Percentiles rank a stretch among this genome's conserved stretches.
These are phyloP conservation scores for Antarctomyces pellizariae DNA, from an alignment of 495 filamentous ascomycete genomes.

Conservation along the genomic window DNA sequence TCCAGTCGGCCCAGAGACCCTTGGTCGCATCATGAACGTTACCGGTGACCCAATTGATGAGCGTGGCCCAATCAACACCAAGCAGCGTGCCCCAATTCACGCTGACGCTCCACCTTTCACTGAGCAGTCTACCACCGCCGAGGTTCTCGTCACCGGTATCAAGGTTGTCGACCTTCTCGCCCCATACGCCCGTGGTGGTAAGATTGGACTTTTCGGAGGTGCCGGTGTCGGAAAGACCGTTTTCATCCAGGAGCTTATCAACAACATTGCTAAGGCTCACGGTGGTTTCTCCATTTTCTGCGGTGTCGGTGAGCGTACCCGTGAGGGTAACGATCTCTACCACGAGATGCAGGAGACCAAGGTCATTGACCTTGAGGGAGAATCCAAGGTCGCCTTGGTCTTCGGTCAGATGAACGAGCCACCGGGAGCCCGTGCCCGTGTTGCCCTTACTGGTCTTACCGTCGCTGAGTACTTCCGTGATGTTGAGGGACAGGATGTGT, in stretches of 20 bases:
- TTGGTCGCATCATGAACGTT: slow-evolving; percentile 99
- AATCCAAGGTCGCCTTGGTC: slow-evolving; percentile 97
- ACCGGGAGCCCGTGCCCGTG: slow-evolving; percentile 97
- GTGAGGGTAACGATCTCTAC: slow-evolving; percentile 99
- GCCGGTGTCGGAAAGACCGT: slow-evolving; percentile 99
- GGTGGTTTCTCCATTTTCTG: slow-evolving; percentile 99
- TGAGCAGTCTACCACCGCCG: slow-evolving; percentile 86
- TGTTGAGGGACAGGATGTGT: slow-evolving; percentile 93
- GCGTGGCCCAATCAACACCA: slow-evolving; percentile 88
- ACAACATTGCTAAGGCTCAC: slow-evolving; percentile 99
- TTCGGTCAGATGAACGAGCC: slow-evolving; percentile 99
- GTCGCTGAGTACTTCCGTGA: slow-evolving; percentile 96
- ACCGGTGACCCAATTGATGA: slow-evolving; percentile 99
- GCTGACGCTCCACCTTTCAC: slow-evolving; percentile 73
- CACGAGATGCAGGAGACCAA: slow-evolving; percentile 99
- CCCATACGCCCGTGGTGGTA: slow-evolving; percentile 99
- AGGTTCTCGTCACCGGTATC: slow-evolving; percentile 97
- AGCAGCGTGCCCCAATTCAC: slow-evolving; percentile 77
- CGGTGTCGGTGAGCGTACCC: slow-evolving; percentile 99
- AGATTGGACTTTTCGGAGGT: slow-evolving; percentile 99
- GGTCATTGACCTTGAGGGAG: slow-evolving; percentile 97
- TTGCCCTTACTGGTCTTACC: slow-evolving; percentile 81
- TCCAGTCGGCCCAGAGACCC: slow-evolving; percentile 81
- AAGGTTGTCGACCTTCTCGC: slow-evolving; percentile 98
- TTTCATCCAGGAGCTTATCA: slow-evolving; percentile 99